phyloP scores from a whole-genome alignment of 441 rosid genomes.

The Corymbia citriodora region DNA sequence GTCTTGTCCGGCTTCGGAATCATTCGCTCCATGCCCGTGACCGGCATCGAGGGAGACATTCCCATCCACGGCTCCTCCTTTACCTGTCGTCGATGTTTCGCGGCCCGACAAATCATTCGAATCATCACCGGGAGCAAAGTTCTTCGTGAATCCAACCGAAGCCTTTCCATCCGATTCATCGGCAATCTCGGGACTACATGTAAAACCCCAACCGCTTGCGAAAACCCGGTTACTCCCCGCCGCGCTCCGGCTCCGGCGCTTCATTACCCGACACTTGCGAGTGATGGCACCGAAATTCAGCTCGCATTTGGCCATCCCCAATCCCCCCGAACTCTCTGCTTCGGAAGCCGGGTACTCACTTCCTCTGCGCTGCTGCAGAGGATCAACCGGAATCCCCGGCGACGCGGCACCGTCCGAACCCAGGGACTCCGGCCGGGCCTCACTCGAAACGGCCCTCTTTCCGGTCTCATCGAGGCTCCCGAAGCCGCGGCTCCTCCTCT shows the following conservation, averaged over 20 bases:
- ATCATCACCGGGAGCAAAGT: neutral
- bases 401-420: conserved; percentile 16
- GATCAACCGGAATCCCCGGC: conserved; percentile 13
- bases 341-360: conserved; percentile 27
- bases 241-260: conserved; percentile 25
- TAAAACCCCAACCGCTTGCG: conserved; percentile 29
- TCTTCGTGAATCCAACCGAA: neutral
- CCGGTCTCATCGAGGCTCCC: conserved; percentile 2
- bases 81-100: neutral
- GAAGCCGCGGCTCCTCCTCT: conserved; percentile 23
- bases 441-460: conserved; percentile 1
- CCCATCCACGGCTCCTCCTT: neutral
- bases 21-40: neutral
- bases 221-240: conserved; percentile 12
- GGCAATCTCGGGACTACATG: conserved; percentile 14
- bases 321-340: conserved; percentile 5
- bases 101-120: neutral
- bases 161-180: conserved; percentile 13
- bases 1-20: neutral
- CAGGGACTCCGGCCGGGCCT: conserved; percentile 1
- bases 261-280: conserved; percentile 47
- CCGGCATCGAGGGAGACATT: neutral
- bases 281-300: conserved; percentile 36
- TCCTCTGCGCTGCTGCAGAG: conserved; percentile 30
- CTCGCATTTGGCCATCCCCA: conserved; percentile 11